Evolutionary conservation across 441 rosid genomes (phyloP).

Genomic region (Erodium moschatum): DNA sequence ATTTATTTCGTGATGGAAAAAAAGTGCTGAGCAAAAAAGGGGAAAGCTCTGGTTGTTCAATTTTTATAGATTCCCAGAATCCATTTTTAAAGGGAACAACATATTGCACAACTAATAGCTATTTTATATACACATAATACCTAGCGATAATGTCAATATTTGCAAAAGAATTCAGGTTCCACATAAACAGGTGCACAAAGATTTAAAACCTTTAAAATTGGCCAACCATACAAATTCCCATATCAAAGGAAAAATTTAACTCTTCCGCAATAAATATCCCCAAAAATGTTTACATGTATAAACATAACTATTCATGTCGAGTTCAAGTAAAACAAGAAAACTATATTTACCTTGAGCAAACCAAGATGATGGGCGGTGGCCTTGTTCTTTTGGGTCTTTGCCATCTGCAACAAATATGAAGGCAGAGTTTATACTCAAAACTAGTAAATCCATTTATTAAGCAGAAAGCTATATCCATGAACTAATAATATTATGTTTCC

Average conservation of each 20-base stretch:
- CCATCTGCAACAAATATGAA: slow-evolving; percentile 44
- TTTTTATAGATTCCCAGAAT: too few relatives aligned
- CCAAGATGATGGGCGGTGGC: slow-evolving; percentile 93
- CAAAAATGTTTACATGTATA: not conserved
- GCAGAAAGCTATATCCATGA: not conserved
- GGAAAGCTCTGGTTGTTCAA: too few relatives aligned
- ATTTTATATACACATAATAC: too few relatives aligned
- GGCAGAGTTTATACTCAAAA: not conserved
- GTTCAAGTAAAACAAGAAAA: not conserved
- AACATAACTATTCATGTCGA: not conserved
- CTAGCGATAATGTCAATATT: too few relatives aligned
- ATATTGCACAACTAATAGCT: too few relatives aligned
- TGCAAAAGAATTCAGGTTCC: too few relatives aligned
- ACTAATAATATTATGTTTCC: not conserved
- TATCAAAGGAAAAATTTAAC: too few relatives aligned
- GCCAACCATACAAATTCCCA: too few relatives aligned
- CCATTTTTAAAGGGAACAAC: too few relatives aligned
- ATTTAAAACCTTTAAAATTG: too few relatives aligned
- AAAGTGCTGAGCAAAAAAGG: not conserved
- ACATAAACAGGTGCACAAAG: too few relatives aligned
- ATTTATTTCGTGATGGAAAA: not conserved
- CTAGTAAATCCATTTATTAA: not conserved
- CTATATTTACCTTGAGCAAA: slow-evolving; percentile 59
- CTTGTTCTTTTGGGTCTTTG: slow-evolving; percentile 74
- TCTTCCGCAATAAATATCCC: too few relatives aligned